Base-by-base conservation (phyloP, 1,139 yeast genomes). In the Lodderomyces orthopsilosis region DNA sequence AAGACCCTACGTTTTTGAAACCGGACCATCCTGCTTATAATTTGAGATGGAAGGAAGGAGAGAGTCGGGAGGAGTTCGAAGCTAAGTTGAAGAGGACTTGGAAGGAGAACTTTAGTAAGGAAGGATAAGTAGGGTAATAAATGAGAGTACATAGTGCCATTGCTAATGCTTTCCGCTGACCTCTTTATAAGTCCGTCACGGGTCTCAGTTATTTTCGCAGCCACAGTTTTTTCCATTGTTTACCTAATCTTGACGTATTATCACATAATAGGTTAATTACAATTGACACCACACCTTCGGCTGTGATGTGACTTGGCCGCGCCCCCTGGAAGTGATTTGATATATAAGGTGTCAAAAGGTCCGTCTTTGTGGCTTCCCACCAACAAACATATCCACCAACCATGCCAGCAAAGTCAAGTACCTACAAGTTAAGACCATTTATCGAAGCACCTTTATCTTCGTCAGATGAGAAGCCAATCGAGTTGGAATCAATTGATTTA, bases 41-140 rank as follows among this genome's bases (percentile, higher is more conserved):
- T 3, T 53, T 69, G 35, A 63, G 70, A 56, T 70, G 75, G 75
- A 56, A 52, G 37, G 60, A 65, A 10, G 66, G 62, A 14, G 68
- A 62, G 45, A 44, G 66, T 1, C 61, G 56, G 45, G 66, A 63
- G 44, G 68, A 65, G 24, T 66, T 66, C 46, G 74, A 68, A 40
- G 35, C 38, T 10, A 51, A 48, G 45, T 58, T 37, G 49, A 47
- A 40, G 49, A 55, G 30, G 58, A 60, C 46, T 33, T 46, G 37
- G 47, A 39, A 43, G 30, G 47, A 51, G 26, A 39, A 46, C 8
- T 51, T 50, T 38, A 28, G 32, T 23, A 41, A 36, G 36, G 36
- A 37, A 17, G 35, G 14, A 3, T 30, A 30, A n/a, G 10, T 30
- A 27, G 27, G 9, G 34, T 26, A n/a, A 27, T n/a, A n/a, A 24